A percentile compares a stretch with the other conserved stretches of the same genome.
These are phyloP conservation scores for Eucalyptus urophylla DNA, from an alignment of 345 rosid species.

Conservation along the genomic window DNA sequence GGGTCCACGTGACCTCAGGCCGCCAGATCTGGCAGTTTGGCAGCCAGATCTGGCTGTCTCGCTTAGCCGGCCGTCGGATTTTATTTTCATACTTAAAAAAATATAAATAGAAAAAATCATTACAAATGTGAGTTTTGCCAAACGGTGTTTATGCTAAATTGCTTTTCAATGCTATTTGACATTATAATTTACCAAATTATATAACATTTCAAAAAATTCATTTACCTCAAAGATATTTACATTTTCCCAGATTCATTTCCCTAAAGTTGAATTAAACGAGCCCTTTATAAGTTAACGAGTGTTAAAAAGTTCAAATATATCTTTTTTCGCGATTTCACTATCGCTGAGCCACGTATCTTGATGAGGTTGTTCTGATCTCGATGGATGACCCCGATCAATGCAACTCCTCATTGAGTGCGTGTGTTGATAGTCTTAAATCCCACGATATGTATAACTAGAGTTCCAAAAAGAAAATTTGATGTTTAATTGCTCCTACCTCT, in stretches of 20 bases:
- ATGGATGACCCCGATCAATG: neutral
- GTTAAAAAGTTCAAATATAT: neutral
- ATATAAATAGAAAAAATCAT: no score
- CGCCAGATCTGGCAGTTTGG: no score
- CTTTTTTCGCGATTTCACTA: neutral
- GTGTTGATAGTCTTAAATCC: neutral
- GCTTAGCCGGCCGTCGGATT: accelerated
- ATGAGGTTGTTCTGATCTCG: neutral
- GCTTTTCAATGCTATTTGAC: no score
- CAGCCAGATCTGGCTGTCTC: accelerated
- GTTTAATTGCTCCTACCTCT: neutral
- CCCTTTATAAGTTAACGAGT: accelerated
- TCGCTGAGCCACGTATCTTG: accelerated
- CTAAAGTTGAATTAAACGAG: accelerated
- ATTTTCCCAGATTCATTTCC: no score
- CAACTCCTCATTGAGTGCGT: neutral
- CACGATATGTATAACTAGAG: neutral
- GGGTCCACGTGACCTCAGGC: accelerated
- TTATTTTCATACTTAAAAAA: no score
- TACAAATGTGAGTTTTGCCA: no score
- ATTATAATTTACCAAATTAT: no score
- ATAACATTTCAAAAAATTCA: accelerated
- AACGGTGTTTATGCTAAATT: no score
- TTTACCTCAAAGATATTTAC: no score
- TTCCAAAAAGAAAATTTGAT: no score